Evolutionary conservation across 2,329 filamentous ascomycete genomes (phyloP), one percentile per base, ranked within the genome.

Genomic region (Hypoxylon sp.): DNA sequence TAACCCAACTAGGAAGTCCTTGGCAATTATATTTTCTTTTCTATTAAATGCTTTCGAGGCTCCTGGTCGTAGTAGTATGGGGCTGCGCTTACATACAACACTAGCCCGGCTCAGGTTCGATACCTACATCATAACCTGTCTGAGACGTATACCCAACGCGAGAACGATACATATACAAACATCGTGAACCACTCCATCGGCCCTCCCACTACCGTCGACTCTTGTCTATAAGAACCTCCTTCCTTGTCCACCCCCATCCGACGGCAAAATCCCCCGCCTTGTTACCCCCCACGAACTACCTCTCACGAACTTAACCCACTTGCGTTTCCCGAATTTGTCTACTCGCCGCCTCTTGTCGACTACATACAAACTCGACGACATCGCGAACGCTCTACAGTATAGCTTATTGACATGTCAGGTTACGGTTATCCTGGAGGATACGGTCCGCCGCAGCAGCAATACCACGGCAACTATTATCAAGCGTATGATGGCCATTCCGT

Each of bases 401-500:
- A 57, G 37, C 24, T 44, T 39, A 42, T 61, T 71, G 73, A 73
- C 50, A 78, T 79, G 78, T 76, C 77, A 50, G 73, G 74, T 65
- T 78, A 78, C 74, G 72, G 72, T 54, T 79, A 78, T 67, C 73
- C 76, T 11, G 76, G 77, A 61, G 74, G 76, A 67, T 79, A 78
- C 66, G 77, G 75, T 70, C 75, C 77, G 62, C 77, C 75, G 58
- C 76, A 74, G 52, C 75, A 77, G 39, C 77, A 77, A 42, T 76
- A 74, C 26, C 73, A 71, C 59, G 75, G 73, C 51, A 75, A 73
- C 67, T 77, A 76, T 55, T 78, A 78, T 56, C 74, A 77, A 52
- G 75, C 65, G 77, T 78, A 76, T 63, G 71, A 55, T 64, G 50
- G 48, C 46, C 37, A 50, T 24, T 35, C 53, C n/a, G 47, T 60